Evolutionary conservation across 2,329 filamentous ascomycete species (phyloP).

Genomic region (Beauveria australis): DNA sequence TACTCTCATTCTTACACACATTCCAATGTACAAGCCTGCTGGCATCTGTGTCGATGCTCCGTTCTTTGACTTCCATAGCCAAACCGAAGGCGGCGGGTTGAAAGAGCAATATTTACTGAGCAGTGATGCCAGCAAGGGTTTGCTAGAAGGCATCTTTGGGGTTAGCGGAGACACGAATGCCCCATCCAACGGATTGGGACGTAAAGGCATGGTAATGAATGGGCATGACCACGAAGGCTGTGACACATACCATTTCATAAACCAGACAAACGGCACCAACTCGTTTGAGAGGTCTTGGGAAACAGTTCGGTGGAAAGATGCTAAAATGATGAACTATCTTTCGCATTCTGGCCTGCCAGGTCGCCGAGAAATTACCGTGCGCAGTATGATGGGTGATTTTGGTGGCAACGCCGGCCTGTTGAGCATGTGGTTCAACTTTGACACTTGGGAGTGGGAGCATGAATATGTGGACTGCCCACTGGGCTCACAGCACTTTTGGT

Average conservation of each 20-base stretch:
- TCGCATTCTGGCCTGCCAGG: slow-evolving; percentile 44
- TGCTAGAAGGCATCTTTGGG: slow-evolving; percentile 80
- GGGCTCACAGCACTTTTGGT: slow-evolving; percentile 90
- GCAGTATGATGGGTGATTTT: slow-evolving; percentile 97
- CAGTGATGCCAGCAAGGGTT: slow-evolving; percentile 58
- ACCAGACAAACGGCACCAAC: slow-evolving; percentile 43
- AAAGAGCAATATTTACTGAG: slow-evolving; percentile 90
- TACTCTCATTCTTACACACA: slow-evolving; percentile 83
- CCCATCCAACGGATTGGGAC: slow-evolving; percentile 53
- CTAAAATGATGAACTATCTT: slow-evolving; percentile 31
- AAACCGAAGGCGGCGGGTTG: slow-evolving; percentile 60
- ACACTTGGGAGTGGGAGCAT: slow-evolving; percentile 67
- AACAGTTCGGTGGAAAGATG: slow-evolving; percentile 38
- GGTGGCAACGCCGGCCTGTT: slow-evolving; percentile 86
- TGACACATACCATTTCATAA: slow-evolving; percentile 76
- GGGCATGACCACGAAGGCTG: slow-evolving; percentile 96
- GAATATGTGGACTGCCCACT: slow-evolving; percentile 72
- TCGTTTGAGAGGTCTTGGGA: slow-evolving; percentile 41
- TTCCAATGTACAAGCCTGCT: slow-evolving; percentile 75
- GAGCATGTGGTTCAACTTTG: slow-evolving; percentile 79
- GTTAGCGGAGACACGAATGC: slow-evolving; percentile 56
- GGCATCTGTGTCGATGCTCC: slow-evolving; percentile 81
- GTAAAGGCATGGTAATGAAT: slow-evolving; percentile 73
- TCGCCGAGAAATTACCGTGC: slow-evolving; percentile 81
- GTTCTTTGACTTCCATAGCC: slow-evolving; percentile 68